phyloP scores from a whole-genome alignment of 2,329 filamentous ascomycete species.

The Mycogone perniciosa region DNA sequence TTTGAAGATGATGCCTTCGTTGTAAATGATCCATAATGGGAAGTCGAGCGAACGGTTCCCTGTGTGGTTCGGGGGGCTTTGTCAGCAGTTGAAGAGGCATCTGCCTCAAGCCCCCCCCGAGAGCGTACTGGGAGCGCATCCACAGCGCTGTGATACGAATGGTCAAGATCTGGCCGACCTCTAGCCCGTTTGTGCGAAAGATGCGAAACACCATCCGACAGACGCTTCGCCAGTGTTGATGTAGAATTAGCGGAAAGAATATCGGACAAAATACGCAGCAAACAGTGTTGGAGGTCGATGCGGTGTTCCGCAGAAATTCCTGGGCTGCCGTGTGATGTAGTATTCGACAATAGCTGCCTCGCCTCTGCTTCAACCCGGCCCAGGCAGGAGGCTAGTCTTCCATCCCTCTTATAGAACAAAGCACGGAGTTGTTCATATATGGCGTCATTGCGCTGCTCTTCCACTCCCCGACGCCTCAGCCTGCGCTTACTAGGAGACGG shows the following conservation, averaged over 20 bases:
- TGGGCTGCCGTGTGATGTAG: not conserved
- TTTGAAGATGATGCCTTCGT: no score
- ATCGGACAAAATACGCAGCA: slow-evolving; percentile 17
- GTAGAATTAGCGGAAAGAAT: not conserved
- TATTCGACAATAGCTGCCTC: not conserved
- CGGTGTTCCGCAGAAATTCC: slow-evolving; percentile 10
- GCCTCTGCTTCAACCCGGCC: slow-evolving; percentile 17
- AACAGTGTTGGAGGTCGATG: slow-evolving; percentile 20
- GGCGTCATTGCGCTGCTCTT: slow-evolving; percentile 17
- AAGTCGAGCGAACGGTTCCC: not conserved
- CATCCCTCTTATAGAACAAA: slow-evolving; percentile 18
- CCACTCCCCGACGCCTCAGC: slow-evolving; percentile 16
- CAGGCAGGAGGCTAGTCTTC: slow-evolving; percentile 17
- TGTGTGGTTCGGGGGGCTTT: not conserved
- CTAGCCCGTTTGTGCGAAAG: slow-evolving; percentile 10
- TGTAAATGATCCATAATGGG: not conserved
- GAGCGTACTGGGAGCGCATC: slow-evolving; percentile 15
- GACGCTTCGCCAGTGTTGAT: slow-evolving; percentile 17
- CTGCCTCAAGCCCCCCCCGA: not conserved
- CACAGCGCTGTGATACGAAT: slow-evolving; percentile 1
- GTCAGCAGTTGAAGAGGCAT: not conserved
- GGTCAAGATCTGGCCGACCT: not conserved
- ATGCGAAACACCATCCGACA: slow-evolving; percentile 17
- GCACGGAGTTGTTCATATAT: slow-evolving; percentile 20
- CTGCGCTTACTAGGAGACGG: slow-evolving; percentile 22